Evolutionary conservation across 2,329 filamentous ascomycete genomes (phyloP), one percentile per base, ranked within the genome.

Genomic region (Hortaea werneckii): DNA sequence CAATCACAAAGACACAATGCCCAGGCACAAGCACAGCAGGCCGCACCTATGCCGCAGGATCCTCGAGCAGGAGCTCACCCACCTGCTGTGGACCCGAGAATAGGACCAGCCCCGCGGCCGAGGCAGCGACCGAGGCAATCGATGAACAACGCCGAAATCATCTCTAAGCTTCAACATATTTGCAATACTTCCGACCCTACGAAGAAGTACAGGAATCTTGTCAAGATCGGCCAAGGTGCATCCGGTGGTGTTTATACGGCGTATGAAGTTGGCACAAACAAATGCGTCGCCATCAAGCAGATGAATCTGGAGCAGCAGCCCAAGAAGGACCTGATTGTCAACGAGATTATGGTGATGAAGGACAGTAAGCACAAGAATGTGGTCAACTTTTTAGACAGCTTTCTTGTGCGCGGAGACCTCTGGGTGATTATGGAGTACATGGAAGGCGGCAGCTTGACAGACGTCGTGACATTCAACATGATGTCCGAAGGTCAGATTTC

Each of bases 381-480:
- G 67, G 92, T 98, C 68, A 98, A 98, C 67, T 98, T 96, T 67
- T 90, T 96, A 70, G 92, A 96, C 71, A 95, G 89, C 65, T 96
- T 89, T 65, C 74, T 98, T 8, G 84, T 89, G 47, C 78, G 80
- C 9, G 86, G 90, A 38, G 92, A 96, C 65, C 72, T 98, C 29
- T 98, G 92, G 92, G 92, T 98, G 1, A 87, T 96, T 30, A 98
- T 98, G 92, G 92, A 98, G 69, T 98, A 90, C 61, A 98, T 98
- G 92, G 90, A 98, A 66, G 92, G 92, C 49, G 92, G 92, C 52
- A 95, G 88, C 67, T 73, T 98, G 64, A 98, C 92, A 8, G 92
- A 98, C 66, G 92, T 98, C 44, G 92, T 98, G 46, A 98, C 92
- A 3, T 96, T 94, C 69, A 96, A 96, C 69, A 94, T 96, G 61